Conservation (phyloP, 129 eudicot genomes). For the Artemisia argyi region DNA sequence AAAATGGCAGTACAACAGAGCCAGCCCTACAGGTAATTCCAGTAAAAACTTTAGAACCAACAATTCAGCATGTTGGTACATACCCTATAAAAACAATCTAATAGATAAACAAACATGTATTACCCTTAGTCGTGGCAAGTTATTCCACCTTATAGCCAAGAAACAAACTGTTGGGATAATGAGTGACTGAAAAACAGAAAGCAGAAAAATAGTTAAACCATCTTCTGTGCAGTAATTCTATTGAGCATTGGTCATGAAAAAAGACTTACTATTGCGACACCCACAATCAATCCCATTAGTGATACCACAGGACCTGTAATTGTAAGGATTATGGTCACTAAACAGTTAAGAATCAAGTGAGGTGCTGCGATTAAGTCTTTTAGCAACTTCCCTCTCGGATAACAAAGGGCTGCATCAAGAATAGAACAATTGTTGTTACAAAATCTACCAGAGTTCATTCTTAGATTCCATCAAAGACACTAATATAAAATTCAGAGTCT, state of each 20-base stretch:
- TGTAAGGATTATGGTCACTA: background rate
- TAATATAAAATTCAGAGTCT: too few relatives aligned
- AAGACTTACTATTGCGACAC: background rate
- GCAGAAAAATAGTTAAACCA: background rate
- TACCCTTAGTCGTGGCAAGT: conserved; percentile 2
- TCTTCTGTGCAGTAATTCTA: background rate
- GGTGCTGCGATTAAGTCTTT: too few relatives aligned
- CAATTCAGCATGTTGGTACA: background rate
- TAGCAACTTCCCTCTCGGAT: too few relatives aligned
- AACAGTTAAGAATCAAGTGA: background rate
- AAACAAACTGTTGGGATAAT: conserved; percentile 1
- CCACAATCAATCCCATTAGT: background rate
- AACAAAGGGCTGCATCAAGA: too few relatives aligned
- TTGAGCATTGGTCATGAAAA: background rate
- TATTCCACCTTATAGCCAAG: background rate
- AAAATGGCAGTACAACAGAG: background rate
- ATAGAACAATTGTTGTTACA: too few relatives aligned
- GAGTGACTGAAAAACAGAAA: background rate
- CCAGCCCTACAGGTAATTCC: background rate
- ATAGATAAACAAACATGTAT: background rate
- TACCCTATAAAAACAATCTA: background rate
- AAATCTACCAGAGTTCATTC: too few relatives aligned
- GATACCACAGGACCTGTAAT: background rate
- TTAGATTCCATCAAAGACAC: too few relatives aligned
- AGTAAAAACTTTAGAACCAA: background rate